Conservation (phyloP, 257 asterid species). For the Gynochthodes officinalis region DNA sequence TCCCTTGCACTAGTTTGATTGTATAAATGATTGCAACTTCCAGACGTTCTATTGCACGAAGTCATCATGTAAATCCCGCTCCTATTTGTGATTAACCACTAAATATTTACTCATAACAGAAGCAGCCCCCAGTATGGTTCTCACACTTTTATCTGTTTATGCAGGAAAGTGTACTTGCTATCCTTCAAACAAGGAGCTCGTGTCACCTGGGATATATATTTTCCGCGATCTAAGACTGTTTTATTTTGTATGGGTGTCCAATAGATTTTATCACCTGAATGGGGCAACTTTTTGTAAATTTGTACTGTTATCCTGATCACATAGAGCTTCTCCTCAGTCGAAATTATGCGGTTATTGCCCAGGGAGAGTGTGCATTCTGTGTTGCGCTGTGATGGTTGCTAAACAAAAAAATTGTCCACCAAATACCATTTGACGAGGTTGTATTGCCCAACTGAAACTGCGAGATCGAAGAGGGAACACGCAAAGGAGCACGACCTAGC, state of each 20-base stretch:
- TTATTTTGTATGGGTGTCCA: not conserved
- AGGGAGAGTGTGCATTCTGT: not conserved
- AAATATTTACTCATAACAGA: too few relatives aligned
- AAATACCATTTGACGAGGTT: not conserved
- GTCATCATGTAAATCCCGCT: too few relatives aligned
- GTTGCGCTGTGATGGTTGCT: not conserved
- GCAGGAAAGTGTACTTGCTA: too few relatives aligned
- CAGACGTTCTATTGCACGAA: not conserved
- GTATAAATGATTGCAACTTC: not conserved
- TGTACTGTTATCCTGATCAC: too few relatives aligned
- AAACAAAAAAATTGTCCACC: not conserved
- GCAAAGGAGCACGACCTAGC: not conserved
- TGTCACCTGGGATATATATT: too few relatives aligned
- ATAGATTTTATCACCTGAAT: not conserved
- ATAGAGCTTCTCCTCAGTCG: too few relatives aligned
- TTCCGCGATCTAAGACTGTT: too few relatives aligned
- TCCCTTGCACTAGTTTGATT: not conserved
- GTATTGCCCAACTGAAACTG: conserved; percentile 4
- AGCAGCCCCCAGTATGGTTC: too few relatives aligned
- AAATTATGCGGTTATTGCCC: not conserved
- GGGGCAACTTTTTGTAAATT: not conserved
- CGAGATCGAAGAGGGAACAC: not conserved
- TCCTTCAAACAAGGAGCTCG: too few relatives aligned
- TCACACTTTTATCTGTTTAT: too few relatives aligned
- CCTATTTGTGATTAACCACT: too few relatives aligned